A percentile compares a stretch with the other conserved stretches of the same genome.
These are phyloP conservation scores for Sporobolomyces phaffii DNA, from an alignment of 768 basidiomycete genomes.

Conservation along the genomic window DNA sequence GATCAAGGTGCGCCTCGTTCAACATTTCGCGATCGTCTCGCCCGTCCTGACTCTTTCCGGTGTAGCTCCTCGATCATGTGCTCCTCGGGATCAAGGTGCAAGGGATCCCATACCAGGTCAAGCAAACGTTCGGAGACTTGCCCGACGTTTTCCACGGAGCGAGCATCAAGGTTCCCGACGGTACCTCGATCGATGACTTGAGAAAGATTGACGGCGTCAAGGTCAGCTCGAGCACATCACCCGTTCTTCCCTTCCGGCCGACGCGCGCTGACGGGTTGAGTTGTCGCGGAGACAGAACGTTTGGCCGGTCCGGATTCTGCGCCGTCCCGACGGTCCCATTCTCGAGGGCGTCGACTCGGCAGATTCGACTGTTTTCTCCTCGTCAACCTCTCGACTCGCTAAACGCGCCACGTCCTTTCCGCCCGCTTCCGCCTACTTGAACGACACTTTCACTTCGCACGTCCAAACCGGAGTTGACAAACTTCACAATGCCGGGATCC, in stretches of 20 bases:
- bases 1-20: conserved; percentile 2
- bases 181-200: conserved; percentile 2
- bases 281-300: no score
- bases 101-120: conserved; percentile 1
- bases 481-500: conserved; percentile 59
- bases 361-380: not conserved
- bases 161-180: conserved; percentile 18
- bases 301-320: conserved; percentile 20
- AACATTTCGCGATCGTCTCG: no score
- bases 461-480: conserved; percentile 55
- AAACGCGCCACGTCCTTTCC: conserved; percentile 5
- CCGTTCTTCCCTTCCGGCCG: no score
- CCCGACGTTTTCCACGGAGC: conserved; percentile 27
- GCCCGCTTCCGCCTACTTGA: conserved; percentile 5
- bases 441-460: conserved; percentile 34
- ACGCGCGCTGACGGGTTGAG: not conserved
- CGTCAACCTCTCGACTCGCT: not conserved
- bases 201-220: conserved; percentile 19
- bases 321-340: not conserved
- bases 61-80: conserved; percentile 26
- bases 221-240: not conserved
- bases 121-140: conserved; percentile 15
- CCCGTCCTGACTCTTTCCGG: not conserved
- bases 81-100: conserved; percentile 1
- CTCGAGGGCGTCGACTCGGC: not conserved